Evolutionary conservation across 306 rosid genomes (phyloP), one percentile per base, ranked within the genome.

Genomic region (Begonia loranthoides): DNA sequence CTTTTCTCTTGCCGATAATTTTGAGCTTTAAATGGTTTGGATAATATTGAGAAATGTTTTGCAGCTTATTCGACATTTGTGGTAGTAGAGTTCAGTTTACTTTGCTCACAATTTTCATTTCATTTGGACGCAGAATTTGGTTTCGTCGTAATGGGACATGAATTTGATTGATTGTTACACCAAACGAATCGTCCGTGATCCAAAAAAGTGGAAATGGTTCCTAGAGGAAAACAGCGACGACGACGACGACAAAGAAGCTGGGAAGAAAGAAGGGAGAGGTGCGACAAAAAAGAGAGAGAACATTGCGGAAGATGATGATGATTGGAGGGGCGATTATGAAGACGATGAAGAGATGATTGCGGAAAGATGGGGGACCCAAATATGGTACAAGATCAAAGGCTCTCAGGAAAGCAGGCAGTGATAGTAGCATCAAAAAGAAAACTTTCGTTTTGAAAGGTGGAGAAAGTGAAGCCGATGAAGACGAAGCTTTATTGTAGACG

Each of bases 81-180:
- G 22, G n/a, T n/a, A 19, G 22, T 19, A 19, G 22, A 4, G 22
- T 19, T 19, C 22, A 19, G 22, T 19, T 1, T 19, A 2, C 22
- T 19, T 19, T 34, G 8, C n/a, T 44, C 15, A 52, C 50, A 36
- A 36, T 24, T 5, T 38, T 5, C 44, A 3, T 13, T 15, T 10
- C 5, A n/a, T 3, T 9, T 43, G 54, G 54, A 62, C 75, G 75
- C 82, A 84, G 95, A 79, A 81, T 77, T 84, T 66, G 97, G 97
- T 56, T 88, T 88, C 64, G 56, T 84, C 47, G 76, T 58, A 54
- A 75, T 63, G 72, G 87, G 84, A 43, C 89, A 79, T 40, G 97
- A 84, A 60, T 89, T 89, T 62, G 97, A n/a, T n/a, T n/a, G n/a
- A 89, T 22, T 50, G 11, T 55, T 89, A 75, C 66, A 87, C 93